These are phyloP conservation scores for Saturnispora bothae DNA, from an alignment of 805 yeast genomes.

Conservation along the genomic window DNA sequence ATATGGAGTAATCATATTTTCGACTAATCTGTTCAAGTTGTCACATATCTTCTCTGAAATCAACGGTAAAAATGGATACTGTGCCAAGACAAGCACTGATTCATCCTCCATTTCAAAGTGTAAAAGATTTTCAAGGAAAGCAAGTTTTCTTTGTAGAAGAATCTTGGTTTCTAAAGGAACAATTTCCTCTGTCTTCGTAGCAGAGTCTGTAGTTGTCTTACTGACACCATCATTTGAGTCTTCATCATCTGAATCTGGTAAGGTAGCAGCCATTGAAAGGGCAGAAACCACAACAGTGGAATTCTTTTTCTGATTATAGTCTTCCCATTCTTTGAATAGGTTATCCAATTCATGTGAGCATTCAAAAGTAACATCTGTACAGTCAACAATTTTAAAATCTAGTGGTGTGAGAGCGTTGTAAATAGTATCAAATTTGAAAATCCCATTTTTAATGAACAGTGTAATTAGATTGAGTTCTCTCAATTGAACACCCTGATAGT, in stretches of 20 bases:
- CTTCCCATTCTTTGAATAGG: conserved; percentile 36
- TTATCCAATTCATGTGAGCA: conserved; percentile 27
- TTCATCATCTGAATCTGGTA: conserved; percentile 56
- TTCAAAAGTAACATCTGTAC: conserved; percentile 11
- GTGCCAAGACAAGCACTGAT: conserved; percentile 44
- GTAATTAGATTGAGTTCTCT: conserved; percentile 30
- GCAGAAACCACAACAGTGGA: conserved; percentile 63
- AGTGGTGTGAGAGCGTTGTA: conserved; percentile 47
- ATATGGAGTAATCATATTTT: conserved; percentile 40
- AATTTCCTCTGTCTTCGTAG: not conserved
- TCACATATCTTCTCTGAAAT: conserved; percentile 40
- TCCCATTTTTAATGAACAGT: conserved; percentile 52
- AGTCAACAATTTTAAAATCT: conserved; percentile 16
- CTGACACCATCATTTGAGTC: conserved; percentile 8
- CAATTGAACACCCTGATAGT: conserved; percentile 7
- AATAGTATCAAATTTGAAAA: conserved; percentile 52
- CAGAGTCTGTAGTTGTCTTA: conserved; percentile 2
- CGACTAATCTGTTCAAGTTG: conserved; percentile 40
- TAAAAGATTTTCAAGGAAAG: conserved; percentile 43
- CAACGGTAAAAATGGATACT: conserved; percentile 50
- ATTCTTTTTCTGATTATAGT: conserved; percentile 43
- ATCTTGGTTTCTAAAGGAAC: conserved; percentile 12
- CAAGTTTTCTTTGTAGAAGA: conserved; percentile 28
- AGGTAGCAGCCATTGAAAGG: conserved; percentile 79
- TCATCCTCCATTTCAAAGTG: conserved; percentile 55